Evolutionary conservation across 1,139 yeast genomes (phyloP).

Genomic region (Yamadazyma dendronema): DNA sequence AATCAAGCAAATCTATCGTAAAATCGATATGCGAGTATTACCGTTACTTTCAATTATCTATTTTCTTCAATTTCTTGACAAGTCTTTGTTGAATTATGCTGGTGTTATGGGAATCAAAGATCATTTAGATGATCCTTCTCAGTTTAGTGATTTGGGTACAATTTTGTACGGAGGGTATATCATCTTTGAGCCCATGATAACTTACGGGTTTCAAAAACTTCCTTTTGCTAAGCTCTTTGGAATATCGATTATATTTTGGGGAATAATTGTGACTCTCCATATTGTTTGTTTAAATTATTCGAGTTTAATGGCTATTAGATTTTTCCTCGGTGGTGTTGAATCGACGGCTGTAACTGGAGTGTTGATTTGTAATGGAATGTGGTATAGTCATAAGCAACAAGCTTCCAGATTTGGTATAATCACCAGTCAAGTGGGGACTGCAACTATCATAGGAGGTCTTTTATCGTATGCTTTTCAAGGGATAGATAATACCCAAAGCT

Average conservation of each 20-base stretch:
- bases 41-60: constrained; percentile 39
- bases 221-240: constrained; percentile 42
- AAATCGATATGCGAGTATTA: constrained; percentile 30
- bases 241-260: constrained; percentile 39
- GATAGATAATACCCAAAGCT: constrained; percentile 20
- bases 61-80: constrained; percentile 46
- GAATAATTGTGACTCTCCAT: constrained; percentile 35
- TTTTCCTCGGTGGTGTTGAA: constrained; percentile 41
- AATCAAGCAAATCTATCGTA: constrained; percentile 16
- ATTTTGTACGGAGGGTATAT: constrained; percentile 46
- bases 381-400: constrained; percentile 40
- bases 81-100: constrained; percentile 43
- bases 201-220: constrained; percentile 34
- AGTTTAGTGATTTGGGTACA: constrained; percentile 43
- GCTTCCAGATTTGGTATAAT: constrained; percentile 35
- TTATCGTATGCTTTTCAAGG: constrained; percentile 44
- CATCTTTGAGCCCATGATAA: constrained; percentile 45
- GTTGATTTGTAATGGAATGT: constrained; percentile 41
- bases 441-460: constrained; percentile 41
- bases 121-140: constrained; percentile 27
- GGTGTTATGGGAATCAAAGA: constrained; percentile 52
- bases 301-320: constrained; percentile 40
- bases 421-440: constrained; percentile 40
- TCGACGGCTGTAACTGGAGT: constrained; percentile 47
- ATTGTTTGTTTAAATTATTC: constrained; percentile 36